Evolutionary conservation across 2,329 filamentous ascomycete genomes (phyloP).

Genomic region (Hymenoscyphus infarciens): DNA sequence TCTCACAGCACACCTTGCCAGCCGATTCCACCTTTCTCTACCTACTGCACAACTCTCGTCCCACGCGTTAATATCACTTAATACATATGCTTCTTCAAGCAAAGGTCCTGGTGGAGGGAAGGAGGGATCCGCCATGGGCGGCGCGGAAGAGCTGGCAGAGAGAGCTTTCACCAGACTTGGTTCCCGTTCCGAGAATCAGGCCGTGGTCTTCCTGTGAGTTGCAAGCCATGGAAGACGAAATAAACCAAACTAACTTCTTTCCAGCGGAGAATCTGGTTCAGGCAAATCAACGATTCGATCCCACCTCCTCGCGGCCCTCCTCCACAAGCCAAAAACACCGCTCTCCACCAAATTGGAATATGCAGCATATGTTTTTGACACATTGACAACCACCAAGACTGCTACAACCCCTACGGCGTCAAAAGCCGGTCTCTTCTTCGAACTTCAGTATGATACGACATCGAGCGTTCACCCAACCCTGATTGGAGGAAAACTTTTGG

Average conservation of each 20-base stretch:
- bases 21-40: constrained; percentile 85
- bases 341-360: constrained; percentile 90
- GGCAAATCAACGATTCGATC: constrained; percentile 94
- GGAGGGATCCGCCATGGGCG: constrained; percentile 87
- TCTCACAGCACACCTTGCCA: constrained; percentile 77
- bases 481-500: constrained; percentile 89
- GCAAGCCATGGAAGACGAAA: constrained; percentile 4
- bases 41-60: constrained; percentile 88
- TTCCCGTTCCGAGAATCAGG: constrained; percentile 87
- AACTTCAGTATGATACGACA: constrained; percentile 92
- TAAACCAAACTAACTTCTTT: constrained; percentile 14
- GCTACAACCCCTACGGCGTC: constrained; percentile 93
- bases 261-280: constrained; percentile 88
- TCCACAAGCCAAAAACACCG: constrained; percentile 88
- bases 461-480: constrained; percentile 80
- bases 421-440: constrained; percentile 91
- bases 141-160: constrained; percentile 86
- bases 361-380: constrained; percentile 92
- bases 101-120: constrained; percentile 88
- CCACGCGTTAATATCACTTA: constrained; percentile 85
- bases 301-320: constrained; percentile 78
- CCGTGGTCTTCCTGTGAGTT: constrained; percentile 85
- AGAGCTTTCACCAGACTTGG: constrained; percentile 83
- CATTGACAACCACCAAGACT: constrained; percentile 94
- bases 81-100: constrained; percentile 87